Evolutionary conservation across 768 basidiomycete genomes (phyloP), one percentile per base, ranked within the genome.

Genomic region (Mycena haematopus): DNA sequence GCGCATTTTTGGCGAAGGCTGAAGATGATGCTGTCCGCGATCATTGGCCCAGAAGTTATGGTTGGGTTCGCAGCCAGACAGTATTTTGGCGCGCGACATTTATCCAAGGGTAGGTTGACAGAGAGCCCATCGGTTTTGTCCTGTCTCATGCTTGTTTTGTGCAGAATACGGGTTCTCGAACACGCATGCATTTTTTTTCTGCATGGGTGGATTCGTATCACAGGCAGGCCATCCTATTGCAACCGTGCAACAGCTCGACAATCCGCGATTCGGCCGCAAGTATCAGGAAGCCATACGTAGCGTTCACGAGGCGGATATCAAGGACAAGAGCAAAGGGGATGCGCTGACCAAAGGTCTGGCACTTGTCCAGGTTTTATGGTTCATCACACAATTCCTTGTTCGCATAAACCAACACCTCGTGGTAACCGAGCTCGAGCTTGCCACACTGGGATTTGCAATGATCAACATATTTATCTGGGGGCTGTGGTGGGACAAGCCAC

Each of bases 401-500:
- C 71, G 78, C 19, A 42, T 60, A 27, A 40, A 25, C 6, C 58
- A 72, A 25, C 44, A 56, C 24, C 67, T 80, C 22, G 66, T 73
- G 1, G 49, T 77, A 13, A 77, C 75, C 11, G 71, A 76, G 33
- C 69, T 80, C 15, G 76, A 80, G 61, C 61, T 79, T 13, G 65
- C 73, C 5, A 80, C 78, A 1, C 35, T 78, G 22, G 77, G 72
- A 0, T 76, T 75, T 51, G 73, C 72, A 2, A 40, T 70, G 10
- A 63, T 79, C n/a, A 77, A 74, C 31, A 63, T 38, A 38, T 38
- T 38, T 13, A 38, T 38, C 36, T 38, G 36, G 36, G 22, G 53
- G 0, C 51, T 76, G 3, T 80, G 80, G 79, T 79, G 75, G 78
- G 38, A 71, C 36, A 81, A 81, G 65, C 80, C 79, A 1, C 69